These are phyloP conservation scores for Lenzites betulinus DNA, from an alignment of 768 basidiomycete genomes.

Conservation along the genomic window DNA sequence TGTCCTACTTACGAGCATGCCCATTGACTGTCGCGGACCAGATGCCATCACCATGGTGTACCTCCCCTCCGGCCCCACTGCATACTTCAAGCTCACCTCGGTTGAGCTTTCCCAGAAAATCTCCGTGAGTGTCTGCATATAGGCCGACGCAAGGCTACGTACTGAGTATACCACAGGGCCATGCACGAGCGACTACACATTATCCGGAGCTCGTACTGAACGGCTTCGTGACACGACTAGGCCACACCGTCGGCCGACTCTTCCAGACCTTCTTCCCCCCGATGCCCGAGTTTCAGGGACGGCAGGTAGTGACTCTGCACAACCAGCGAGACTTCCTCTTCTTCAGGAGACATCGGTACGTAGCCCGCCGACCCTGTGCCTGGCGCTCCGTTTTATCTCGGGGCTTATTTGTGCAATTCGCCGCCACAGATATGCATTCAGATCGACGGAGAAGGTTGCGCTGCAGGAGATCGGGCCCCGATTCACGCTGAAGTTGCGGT, in stretches of 20 bases:
- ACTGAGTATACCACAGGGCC: constrained; percentile 55
- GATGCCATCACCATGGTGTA: constrained; percentile 93
- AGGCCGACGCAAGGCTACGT: too few species aligned
- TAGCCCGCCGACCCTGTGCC: not conserved
- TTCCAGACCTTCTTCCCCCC: constrained; percentile 97
- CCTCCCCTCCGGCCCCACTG: constrained; percentile 90
- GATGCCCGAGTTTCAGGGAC: constrained; percentile 90
- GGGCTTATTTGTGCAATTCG: constrained; percentile 14
- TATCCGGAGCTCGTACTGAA: constrained; percentile 95
- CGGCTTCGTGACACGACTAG: constrained; percentile 90
- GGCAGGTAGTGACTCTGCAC: constrained; percentile 96
- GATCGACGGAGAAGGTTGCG: constrained; percentile 86
- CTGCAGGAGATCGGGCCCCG: constrained; percentile 98
- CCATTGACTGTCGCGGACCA: constrained; percentile 32
- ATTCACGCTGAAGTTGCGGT: constrained; percentile 92
- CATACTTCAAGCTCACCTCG: constrained; percentile 93
- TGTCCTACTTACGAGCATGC: not conserved
- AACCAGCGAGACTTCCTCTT: constrained; percentile 98
- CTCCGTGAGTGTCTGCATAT: constrained; percentile 53
- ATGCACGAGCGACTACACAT: constrained; percentile 90
- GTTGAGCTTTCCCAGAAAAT: constrained; percentile 86
- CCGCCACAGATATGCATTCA: constrained; percentile 73
- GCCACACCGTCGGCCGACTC: constrained; percentile 90
- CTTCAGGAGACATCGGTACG: constrained; percentile 91
- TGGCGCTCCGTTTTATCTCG: constrained; percentile 9